Evolutionary conservation across 345 rosid species (phyloP), one percentile per base, ranked within the genome.

Genomic region (Odontarrhena argentea): DNA sequence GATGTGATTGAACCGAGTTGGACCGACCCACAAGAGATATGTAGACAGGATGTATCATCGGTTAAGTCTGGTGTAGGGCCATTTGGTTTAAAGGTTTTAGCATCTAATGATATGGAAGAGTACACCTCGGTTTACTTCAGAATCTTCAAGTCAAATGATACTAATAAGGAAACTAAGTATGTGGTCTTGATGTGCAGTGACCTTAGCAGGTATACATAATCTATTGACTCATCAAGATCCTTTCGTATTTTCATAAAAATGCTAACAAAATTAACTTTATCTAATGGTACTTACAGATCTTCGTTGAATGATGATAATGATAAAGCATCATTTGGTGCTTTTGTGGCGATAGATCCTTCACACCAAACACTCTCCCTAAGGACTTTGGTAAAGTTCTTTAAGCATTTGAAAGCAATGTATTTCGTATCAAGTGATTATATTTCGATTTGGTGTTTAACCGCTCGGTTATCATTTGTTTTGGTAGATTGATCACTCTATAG

Each of bases 111-210:
- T 51, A 55, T 78, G 75, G 43, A 75, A 58, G 96, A 91, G 67
- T 78, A 84, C 74, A 88, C 87, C 0, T 77, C 85, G 22, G 79
- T 88, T 8, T 87, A 79, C 81, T 91, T 86, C 18, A 80, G 84
- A 71, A 77, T 88, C 38, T 88, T 87, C 74, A 85, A 75, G 62
- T 3, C 47, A 54, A 59, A 48, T 36, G 66, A 28, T 67, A 36
- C 54, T 1, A 28, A 28, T 49, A 84, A 37, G 43, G 25, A 46
- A 28, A 55, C 32, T 9, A 63, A 82, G 68, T 70, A 77, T 57
- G 74, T 75, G 8, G 98, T 88, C 42, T 86, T 92, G 42, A 84
- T 91, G 96, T 88, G 94, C 77, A 85, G 94, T 78, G 89, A 88
- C 80, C 94, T 86, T 65, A 84, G 83, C 92, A 80, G 86, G 61